Evolutionary conservation across 2,329 filamentous ascomycete genomes (phyloP).

Genomic region (Cercospora nicotianae): DNA sequence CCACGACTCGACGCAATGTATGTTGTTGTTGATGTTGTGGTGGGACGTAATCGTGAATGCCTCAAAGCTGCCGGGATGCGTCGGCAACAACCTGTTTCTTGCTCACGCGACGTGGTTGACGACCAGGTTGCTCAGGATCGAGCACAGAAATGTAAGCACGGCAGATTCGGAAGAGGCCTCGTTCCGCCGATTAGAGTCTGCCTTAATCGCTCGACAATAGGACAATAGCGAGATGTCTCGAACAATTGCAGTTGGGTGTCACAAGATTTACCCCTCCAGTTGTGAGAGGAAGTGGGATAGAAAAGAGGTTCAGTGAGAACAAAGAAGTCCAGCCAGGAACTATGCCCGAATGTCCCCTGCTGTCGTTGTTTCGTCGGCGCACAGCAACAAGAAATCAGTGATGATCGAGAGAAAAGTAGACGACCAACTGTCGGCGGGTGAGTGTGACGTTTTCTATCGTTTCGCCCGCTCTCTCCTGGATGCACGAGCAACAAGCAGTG

Average conservation of each 20-base stretch:
- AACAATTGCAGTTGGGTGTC: not conserved
- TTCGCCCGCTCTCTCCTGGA: conserved; percentile 9
- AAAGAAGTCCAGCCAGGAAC: not conserved
- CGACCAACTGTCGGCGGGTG: not conserved
- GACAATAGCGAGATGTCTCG: not conserved
- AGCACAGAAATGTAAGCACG: conserved; percentile 7
- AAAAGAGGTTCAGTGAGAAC: not conserved
- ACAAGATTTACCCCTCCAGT: not conserved
- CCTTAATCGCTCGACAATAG: not conserved
- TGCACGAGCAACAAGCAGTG: conserved; percentile 8
- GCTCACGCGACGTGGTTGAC: conserved; percentile 12
- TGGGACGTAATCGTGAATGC: not conserved
- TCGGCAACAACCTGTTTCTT: conserved; percentile 11
- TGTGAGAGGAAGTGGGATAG: not conserved
- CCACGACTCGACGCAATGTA: not conserved
- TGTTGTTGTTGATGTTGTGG: not conserved
- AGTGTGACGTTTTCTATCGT: conserved; percentile 2
- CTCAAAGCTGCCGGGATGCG: conserved; percentile 1
- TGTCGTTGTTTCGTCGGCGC: not conserved
- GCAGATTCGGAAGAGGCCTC: not conserved
- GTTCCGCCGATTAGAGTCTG: conserved; percentile 1
- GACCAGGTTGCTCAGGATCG: conserved; percentile 9
- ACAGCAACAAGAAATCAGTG: not conserved
- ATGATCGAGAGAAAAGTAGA: not conserved
- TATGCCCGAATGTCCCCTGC: not conserved